phyloP scores from a whole-genome alignment of 768 basidiomycete genomes.

The Filobasidium wieringae region DNA sequence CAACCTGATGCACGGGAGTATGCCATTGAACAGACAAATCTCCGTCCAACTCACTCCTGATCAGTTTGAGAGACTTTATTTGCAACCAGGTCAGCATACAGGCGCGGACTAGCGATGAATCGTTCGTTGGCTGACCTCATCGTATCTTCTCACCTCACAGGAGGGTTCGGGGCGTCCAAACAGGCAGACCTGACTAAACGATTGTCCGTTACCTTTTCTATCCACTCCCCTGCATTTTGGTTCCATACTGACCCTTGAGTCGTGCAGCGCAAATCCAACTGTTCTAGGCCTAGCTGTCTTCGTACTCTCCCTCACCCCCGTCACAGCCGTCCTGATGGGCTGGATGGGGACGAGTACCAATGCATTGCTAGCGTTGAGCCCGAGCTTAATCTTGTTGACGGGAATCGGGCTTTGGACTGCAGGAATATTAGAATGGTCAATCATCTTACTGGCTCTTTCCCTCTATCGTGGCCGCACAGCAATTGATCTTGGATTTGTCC shows the following conservation, averaged over 20 bases:
- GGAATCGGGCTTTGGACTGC: slow-evolving; percentile 20
- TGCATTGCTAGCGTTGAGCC: not conserved
- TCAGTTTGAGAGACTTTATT: slow-evolving; percentile 28
- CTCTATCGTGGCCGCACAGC: too few relatives aligned
- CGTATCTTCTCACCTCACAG: slow-evolving; percentile 1
- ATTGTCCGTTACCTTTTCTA: not conserved
- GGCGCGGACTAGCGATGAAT: not conserved
- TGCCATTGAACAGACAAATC: too few relatives aligned
- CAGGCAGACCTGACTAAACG: slow-evolving; percentile 24
- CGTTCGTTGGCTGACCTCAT: not conserved
- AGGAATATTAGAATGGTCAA: slow-evolving; percentile 20
- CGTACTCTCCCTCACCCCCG: slow-evolving; percentile 22
- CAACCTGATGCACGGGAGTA: too few relatives aligned
- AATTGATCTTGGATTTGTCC: not conserved
- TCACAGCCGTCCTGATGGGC: slow-evolving; percentile 24
- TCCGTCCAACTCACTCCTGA: slow-evolving; percentile 22
- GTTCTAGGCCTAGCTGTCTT: slow-evolving; percentile 22
- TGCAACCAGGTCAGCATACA: slow-evolving; percentile 25
- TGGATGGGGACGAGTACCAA: slow-evolving; percentile 7
- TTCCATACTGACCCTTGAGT: not conserved
- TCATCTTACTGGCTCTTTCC: too few relatives aligned
- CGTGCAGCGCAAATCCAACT: slow-evolving; percentile 24
- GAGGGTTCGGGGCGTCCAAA: slow-evolving; percentile 1
- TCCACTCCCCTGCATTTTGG: too few relatives aligned
- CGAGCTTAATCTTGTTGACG: slow-evolving; percentile 18